Evolutionary conservation across 2,329 filamentous ascomycete genomes (phyloP), one percentile per base, ranked within the genome.

Genomic region (Xylogone sp.): DNA sequence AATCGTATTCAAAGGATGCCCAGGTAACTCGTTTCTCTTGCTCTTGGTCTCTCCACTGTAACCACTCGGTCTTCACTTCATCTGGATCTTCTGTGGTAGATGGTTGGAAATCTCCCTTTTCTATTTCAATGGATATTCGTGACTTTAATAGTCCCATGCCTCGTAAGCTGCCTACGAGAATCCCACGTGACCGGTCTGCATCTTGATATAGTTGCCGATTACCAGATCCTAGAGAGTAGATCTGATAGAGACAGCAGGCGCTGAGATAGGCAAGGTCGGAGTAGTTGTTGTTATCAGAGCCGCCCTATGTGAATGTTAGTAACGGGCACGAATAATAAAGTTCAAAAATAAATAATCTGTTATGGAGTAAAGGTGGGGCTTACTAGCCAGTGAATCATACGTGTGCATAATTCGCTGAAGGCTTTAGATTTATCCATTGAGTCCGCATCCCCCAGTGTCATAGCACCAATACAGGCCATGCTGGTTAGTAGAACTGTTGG

Each of bases 1-100:
- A 68, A 52, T 68, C 65, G 29, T 65, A 66, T 43, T 68, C 65
- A 27, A 68, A 68, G 7, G 62, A 60, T 16, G 65, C 58, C 65
- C 65, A 68, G 1, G 61, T 60, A 6, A 59, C 53, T 12, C 65
- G 56, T 21, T 53, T 56, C 20, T 59, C 62, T 18, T 55, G 56
- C 49, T 68, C 65, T 4, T 48, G 50, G 4, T 46, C 47, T 13
- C 56, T 54, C 65, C 65, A 68, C 0, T 57, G 46, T 1, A 46
- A 13, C 64, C 65, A 68, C 8, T 61, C 49, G 8, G n/a, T 24
- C 2, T 57, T n/a, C 8, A 57, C 24, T 12, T 43, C 39, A 8
- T 21, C 2, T 4, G 42, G 24, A 19, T 47, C 39, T 2, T 43
- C 42, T 19, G 18, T 44, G 7, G 42, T 12, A 44, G 18, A 20